A percentile compares a stretch with the other conserved stretches of the same genome.
phyloP scores from a whole-genome alignment of 495 filamentous ascomycete species.

The Hypoxylon rickii region DNA sequence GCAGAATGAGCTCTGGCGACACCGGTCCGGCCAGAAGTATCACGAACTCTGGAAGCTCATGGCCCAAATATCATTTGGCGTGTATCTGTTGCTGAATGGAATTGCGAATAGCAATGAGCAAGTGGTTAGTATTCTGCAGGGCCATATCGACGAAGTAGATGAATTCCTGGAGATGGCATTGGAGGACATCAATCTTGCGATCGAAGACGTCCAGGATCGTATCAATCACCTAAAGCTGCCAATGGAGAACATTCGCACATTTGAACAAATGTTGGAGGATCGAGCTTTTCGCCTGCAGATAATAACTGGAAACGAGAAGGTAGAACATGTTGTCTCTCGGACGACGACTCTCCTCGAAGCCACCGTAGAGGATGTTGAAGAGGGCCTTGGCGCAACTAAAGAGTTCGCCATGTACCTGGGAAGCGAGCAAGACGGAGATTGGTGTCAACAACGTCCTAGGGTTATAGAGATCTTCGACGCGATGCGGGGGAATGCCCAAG shows the following conservation, averaged over 20 bases:
- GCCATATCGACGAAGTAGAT: slow-evolving; percentile 92
- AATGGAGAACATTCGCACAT: slow-evolving; percentile 78
- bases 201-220: slow-evolving; percentile 71
- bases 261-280: slow-evolving; percentile 88
- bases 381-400: slow-evolving; percentile 75
- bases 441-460: slow-evolving; percentile 55
- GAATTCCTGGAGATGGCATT: slow-evolving; percentile 82
- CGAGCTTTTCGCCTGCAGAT: slow-evolving; percentile 79
- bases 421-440: slow-evolving; percentile 61
- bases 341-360: slow-evolving; percentile 76
- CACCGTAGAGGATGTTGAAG: slow-evolving; percentile 73
- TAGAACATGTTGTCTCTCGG: slow-evolving; percentile 83
- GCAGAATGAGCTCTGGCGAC: slow-evolving; percentile 73
- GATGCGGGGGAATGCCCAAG: slow-evolving; percentile 84
- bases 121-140: slow-evolving; percentile 87
- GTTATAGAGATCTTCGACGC: slow-evolving; percentile 70
- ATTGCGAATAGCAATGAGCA: slow-evolving; percentile 86
- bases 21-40: slow-evolving; percentile 64
- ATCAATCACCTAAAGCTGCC: slow-evolving; percentile 81
- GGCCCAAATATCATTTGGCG: slow-evolving; percentile 90
- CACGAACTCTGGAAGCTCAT: slow-evolving; percentile 91
- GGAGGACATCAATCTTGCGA: slow-evolving; percentile 84
- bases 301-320: slow-evolving; percentile 84
- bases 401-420: slow-evolving; percentile 78
- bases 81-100: slow-evolving; percentile 82